Conservation (phyloP, 768 basidiomycete genomes). For the Rhizopogon roseolus region DNA sequence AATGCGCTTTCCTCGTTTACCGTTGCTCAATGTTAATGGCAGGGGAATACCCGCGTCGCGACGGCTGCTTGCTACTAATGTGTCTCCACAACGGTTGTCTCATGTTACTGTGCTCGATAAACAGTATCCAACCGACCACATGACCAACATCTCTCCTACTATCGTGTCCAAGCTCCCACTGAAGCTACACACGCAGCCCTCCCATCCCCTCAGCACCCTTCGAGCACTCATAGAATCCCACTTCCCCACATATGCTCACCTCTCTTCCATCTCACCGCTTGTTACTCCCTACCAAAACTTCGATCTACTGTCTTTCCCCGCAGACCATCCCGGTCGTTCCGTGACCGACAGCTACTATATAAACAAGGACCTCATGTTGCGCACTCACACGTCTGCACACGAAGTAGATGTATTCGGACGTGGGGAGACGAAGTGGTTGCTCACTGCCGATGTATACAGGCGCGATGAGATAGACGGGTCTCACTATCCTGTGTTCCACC, state of each 20-base stretch:
- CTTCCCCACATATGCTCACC: conserved; percentile 67
- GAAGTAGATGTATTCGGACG: conserved; percentile 86
- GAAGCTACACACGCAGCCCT: conserved; percentile 67
- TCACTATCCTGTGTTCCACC: conserved; percentile 98
- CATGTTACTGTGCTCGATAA: conserved; percentile 53
- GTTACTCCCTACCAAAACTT: conserved; percentile 93
- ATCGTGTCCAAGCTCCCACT: conserved; percentile 79
- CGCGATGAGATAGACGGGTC: conserved; percentile 97
- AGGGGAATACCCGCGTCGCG: conserved; percentile 3
- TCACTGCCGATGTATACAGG: conserved; percentile 95
- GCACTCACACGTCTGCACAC: conserved; percentile 98
- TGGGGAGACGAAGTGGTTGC: conserved; percentile 79
- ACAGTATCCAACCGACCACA: conserved; percentile 68
- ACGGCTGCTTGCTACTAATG: conserved; percentile 12
- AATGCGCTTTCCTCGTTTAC: conserved; percentile 15
- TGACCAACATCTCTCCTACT: conserved; percentile 81
- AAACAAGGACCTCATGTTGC: conserved; percentile 85
- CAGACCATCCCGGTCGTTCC: conserved; percentile 89
- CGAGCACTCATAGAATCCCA: conserved; percentile 81
- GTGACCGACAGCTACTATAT: conserved; percentile 95
- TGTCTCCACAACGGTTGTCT: conserved; percentile 6
- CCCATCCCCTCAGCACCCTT: conserved; percentile 86
- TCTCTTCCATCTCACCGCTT: conserved; percentile 79
- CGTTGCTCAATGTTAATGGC: not conserved
- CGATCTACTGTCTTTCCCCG: conserved; percentile 91